Evolutionary conservation across 768 basidiomycete species (phyloP).

Genomic region (Vararia minispora): DNA sequence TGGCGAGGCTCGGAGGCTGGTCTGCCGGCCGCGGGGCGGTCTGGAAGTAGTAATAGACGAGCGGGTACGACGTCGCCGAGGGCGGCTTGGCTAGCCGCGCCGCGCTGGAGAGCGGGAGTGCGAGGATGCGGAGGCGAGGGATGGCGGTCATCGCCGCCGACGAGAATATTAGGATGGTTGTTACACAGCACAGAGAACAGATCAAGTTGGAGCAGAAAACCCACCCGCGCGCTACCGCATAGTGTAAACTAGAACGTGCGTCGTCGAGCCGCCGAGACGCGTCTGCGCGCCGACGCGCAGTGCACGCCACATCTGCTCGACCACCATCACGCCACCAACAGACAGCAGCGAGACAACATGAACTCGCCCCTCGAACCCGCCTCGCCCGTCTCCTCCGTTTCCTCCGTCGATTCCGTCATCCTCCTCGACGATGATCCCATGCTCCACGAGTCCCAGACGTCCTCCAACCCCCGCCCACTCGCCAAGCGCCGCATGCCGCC

Average conservation of each 20-base stretch:
- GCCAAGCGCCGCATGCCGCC: conserved; percentile 7
- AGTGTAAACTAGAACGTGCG: too few species aligned
- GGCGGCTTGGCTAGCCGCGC: conserved; percentile 9
- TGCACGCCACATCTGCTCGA: neutral
- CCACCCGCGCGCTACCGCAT: too few species aligned
- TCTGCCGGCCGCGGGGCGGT: conserved; percentile 17
- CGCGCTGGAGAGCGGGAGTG: conserved; percentile 29
- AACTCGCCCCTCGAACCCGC: conserved; percentile 15
- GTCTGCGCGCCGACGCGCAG: neutral
- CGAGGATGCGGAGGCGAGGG: conserved; percentile 39
- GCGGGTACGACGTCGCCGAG: conserved; percentile 10
- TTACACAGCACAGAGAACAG: too few species aligned
- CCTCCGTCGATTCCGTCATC: conserved; percentile 15
- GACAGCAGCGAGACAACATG: conserved; percentile 13
- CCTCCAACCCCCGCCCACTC: neutral
- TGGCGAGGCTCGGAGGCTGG: conserved; percentile 29
- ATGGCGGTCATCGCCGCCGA: conserved; percentile 14
- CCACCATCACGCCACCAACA: neutral
- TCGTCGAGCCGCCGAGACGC: neutral
- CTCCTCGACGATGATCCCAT: conserved; percentile 1
- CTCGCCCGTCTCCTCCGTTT: conserved; percentile 15
- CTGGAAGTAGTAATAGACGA: conserved; percentile 34
- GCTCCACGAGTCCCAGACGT: conserved; percentile 1
- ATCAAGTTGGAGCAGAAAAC: neutral
- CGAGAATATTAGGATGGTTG: conserved; percentile 1